Base-by-base conservation (phyloP, 306 rosid genomes). In the Mimosa pudica region DNA sequence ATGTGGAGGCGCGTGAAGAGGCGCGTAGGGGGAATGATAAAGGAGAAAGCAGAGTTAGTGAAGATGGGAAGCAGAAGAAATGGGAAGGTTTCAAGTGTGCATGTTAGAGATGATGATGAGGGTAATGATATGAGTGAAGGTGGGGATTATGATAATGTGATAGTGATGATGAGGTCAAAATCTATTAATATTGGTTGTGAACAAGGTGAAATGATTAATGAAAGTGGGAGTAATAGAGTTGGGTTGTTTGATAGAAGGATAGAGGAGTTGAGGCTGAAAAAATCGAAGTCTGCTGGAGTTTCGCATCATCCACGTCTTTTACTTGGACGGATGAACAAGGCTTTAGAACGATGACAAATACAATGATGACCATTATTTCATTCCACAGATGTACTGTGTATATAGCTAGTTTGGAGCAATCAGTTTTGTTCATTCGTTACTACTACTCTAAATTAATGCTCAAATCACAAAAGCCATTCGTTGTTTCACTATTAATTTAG, bases 201-300 rank as follows among this genome's bases (percentile, higher is more conserved):
- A 9, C 55, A 47, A 9, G 62, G 47, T 4, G 89, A 82, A 32
- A 41, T 80, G 1, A 81, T 13, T 16, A n/a, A 6, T 68, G 24
- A 9, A 9, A 44, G 9, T 10, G 16, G 17, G 12, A 62, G 13
- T 62, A 8, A 7, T 36, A 41, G 32, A 62, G 4, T 10, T 5
- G 42, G 63, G 4, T 17, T 17, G 75, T 14, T 63, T 16, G 70
- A 8, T 0, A 41, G 76, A 44, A 84, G 77, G 75, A 80, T 77
- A 45, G 70, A 73, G 0, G 79, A 58, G 47, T 64, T 64, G 85
- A 80, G 77, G 80, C 78, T 92, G 5, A 81, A 58, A 47, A 92
- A 86, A 81, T 92, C 97, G 41, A 87, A 89, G 86, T 92, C 94
- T 5, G 33, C 8, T 0, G 63, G 0, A 79, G 80, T 70, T 70